Conservation (phyloP, 257 asterid species). For the Datura wrightii region DNA sequence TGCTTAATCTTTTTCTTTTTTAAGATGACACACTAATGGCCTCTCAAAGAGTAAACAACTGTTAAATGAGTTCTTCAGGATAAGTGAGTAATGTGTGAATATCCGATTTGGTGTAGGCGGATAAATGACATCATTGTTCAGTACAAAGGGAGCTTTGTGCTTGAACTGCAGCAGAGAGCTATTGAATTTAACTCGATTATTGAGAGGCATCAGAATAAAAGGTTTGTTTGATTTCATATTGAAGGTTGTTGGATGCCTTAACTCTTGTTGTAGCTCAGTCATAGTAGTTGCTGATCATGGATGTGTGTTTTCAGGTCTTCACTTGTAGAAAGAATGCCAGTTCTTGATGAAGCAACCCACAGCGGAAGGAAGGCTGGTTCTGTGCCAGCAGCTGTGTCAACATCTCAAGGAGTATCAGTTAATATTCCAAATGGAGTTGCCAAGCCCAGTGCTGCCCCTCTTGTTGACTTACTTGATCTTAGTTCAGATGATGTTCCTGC, state of each 20-base stretch:
- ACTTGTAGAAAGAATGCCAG: constrained; percentile 96
- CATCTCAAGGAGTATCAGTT: constrained; percentile 72
- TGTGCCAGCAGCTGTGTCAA: constrained; percentile 69
- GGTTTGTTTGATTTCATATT: constrained; percentile 49
- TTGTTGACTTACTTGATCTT: constrained; percentile 89
- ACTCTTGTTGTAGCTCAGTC: constrained; percentile 24
- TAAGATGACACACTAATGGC: neutral
- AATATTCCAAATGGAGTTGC: constrained; percentile 86
- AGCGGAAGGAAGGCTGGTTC: constrained; percentile 88
- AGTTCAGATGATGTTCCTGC: constrained; percentile 71
- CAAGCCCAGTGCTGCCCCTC: constrained; percentile 71
- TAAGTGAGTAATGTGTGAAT: constrained; percentile 27
- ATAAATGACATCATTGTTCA: constrained; percentile 66
- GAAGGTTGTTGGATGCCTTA: constrained; percentile 14
- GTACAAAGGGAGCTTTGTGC: constrained; percentile 87
- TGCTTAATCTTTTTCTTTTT: constrained; percentile 21
- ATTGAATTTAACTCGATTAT: constrained; percentile 85
- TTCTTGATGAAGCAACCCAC: constrained; percentile 86
- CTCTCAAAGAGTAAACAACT: neutral
- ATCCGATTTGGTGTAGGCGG: constrained; percentile 56
- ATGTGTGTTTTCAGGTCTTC: constrained; percentile 61
- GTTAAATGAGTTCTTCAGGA: constrained; percentile 4
- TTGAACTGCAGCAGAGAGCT: constrained; percentile 99
- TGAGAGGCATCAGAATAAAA: constrained; percentile 75
- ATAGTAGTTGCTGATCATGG: constrained; percentile 24